Base-by-base conservation (phyloP, 1,139 yeast genomes). In the Ashbya aceris region DNA sequence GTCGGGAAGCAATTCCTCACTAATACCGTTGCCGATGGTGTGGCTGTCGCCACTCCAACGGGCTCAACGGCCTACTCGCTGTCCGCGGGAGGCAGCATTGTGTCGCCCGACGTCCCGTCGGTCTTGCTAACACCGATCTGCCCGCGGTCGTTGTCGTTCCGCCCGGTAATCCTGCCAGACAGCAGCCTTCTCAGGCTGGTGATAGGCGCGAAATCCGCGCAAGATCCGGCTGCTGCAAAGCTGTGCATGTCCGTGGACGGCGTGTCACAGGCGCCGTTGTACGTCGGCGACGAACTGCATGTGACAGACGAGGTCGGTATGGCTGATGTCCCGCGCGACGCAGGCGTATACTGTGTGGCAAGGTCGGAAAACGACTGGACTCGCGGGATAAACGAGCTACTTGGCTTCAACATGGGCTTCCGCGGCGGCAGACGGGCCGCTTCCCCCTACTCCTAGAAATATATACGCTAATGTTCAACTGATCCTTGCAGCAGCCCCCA, bases 1-100 rank as follows among this genome's bases (percentile, higher is more conserved):
- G 80, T 87, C 26, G 93, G 87, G 60, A 84, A 83, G 29, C 81
- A 83, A 56, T 82, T 80, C 54, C 68, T 89, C 44, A 89, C 98
- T 8, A 76, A 91, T 42, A 87, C 96, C 7, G 83, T 89, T 0
- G 95, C 94, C 0, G 97, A 89, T 61, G 97, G 97, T 14, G 74
- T 89, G 11, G 76, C 81, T 7, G 69, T 86, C 40, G 73, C 93
- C 8, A 83, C 96, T 0, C 97, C 97, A 8, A 89, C 97, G 0
- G 97, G 97, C 0, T 84, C 95, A 7, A 89, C 97, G 0, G 96
- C 96, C 0, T 89, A 89, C 60, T 84, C 95, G 0, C 67, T 89
- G 40, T 77, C 87, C 26, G 77, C 95, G 1, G 96, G 97, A 7
- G 96, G 97, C 1, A 79, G 95, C 8, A 89, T 89, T 45, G 91